A percentile compares a stretch with the other conserved stretches of the same genome.
These are phyloP conservation scores for Dendrocalamus sinicus DNA, from an alignment of 176 grass and related monocot species.

Conservation along the genomic window DNA sequence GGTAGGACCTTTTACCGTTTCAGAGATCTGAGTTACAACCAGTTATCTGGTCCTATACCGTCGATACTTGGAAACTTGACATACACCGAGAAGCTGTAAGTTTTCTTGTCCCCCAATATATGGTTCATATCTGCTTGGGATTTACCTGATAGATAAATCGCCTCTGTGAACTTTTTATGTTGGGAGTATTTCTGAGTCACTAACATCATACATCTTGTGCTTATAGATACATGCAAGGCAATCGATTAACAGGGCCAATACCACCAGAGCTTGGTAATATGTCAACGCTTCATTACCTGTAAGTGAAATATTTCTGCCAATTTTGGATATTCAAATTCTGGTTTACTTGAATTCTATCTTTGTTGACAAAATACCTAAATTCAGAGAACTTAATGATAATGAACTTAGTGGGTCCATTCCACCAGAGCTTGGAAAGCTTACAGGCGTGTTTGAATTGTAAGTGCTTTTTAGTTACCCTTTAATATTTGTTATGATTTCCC, in stretches of 20 bases:
- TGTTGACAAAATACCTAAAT: slow-evolving; percentile 40
- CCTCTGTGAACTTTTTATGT: neutral
- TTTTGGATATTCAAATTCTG: slow-evolving; percentile 1
- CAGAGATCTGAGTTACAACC: slow-evolving; percentile 96
- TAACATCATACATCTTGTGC: neutral
- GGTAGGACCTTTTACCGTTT: neutral
- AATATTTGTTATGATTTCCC: neutral
- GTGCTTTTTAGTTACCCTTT: slow-evolving; percentile 5
- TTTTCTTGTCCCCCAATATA: slow-evolving; percentile 18
- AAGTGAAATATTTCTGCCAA: slow-evolving; percentile 4
- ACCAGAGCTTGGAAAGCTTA: slow-evolving; percentile 87
- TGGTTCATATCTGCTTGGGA: neutral
- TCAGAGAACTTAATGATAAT: slow-evolving; percentile 96
- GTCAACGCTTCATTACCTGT: slow-evolving; percentile 97
- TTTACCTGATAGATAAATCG: neutral
- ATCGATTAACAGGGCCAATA: slow-evolving; percentile 72
- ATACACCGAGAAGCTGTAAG: slow-evolving; percentile 99
- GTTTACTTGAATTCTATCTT: neutral
- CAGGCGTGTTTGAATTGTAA: slow-evolving; percentile 94
- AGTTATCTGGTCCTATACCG: slow-evolving; percentile 80
- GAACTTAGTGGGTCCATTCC: slow-evolving; percentile 78
- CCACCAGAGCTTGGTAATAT: slow-evolving; percentile 96
- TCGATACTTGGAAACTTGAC: slow-evolving; percentile 94
- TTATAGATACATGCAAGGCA: slow-evolving; percentile 85
- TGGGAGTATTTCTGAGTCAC: neutral